Evolutionary conservation across 148 eudicot genomes (phyloP).

Genomic region (Pouteria glomerata): DNA sequence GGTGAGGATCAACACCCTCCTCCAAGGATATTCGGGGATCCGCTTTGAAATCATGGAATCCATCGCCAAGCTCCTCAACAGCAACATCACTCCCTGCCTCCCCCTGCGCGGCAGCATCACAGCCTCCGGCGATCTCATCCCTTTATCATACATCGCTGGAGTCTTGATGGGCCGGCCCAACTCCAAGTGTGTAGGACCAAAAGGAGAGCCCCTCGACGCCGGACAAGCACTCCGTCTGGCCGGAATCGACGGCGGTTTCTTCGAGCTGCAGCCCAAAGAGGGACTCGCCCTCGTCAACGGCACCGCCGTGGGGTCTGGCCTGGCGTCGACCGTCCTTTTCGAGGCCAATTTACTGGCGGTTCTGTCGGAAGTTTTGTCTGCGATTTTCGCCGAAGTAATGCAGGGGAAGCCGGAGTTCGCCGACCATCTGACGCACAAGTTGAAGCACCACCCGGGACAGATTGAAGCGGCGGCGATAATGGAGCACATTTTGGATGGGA

Average conservation of each 20-base stretch:
- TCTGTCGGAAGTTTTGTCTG: conserved; percentile 14
- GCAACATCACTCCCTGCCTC: conserved; percentile 6
- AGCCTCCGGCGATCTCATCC: conserved; percentile 10
- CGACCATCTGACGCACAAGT: conserved; percentile 20
- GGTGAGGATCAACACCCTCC: conserved; percentile 10
- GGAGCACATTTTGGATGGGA: conserved; percentile 24
- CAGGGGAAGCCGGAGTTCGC: conserved; percentile 23
- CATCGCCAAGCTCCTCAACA: conserved; percentile 13
- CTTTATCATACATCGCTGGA: conserved; percentile 7
- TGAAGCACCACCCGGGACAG: conserved; percentile 24
- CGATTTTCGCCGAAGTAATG: conserved; percentile 23
- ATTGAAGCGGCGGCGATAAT: conserved; percentile 31
- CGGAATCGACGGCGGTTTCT: conserved; percentile 19
- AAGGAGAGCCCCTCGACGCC: conserved; percentile 17
- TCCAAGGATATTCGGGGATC: conserved; percentile 7
- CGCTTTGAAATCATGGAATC: conserved; percentile 4
- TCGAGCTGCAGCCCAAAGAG: conserved; percentile 30
- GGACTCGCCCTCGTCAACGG: conserved; percentile 29
- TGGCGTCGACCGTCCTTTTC: conserved; percentile 20
- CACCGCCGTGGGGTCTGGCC: conserved; percentile 21
- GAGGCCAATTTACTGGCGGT: conserved; percentile 17
- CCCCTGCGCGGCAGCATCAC: conserved; percentile 5
- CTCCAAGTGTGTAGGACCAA: conserved; percentile 20
- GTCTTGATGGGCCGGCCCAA: neutral
- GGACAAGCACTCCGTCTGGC: conserved; percentile 11